Percentiles rank a stretch among this genome's conserved stretches.
Evolutionary conservation across 352 stramenopile genomes (phyloP).

Genomic region (Phytophthora citricola): DNA sequence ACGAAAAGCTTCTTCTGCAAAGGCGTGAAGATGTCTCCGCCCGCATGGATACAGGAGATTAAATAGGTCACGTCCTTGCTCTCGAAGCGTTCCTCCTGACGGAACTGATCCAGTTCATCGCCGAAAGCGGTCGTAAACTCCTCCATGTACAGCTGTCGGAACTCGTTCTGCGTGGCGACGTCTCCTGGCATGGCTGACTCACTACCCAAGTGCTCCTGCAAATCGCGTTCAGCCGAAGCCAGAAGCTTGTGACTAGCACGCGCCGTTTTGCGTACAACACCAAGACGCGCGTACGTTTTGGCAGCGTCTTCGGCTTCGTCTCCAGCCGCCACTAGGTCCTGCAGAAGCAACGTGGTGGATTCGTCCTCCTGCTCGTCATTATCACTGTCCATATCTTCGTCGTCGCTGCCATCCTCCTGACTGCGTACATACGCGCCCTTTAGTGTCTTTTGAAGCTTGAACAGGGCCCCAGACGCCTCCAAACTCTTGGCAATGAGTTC

Average conservation of each 20-base stretch:
- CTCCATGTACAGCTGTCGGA: constrained; percentile 85
- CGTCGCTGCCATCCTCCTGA: constrained; percentile 33
- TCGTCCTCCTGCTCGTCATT: constrained; percentile 43
- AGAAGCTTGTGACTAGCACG: constrained; percentile 65
- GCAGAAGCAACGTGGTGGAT: constrained; percentile 58
- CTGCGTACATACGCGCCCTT: constrained; percentile 31
- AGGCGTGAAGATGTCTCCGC: constrained; percentile 81
- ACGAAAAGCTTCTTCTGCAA: constrained; percentile 88
- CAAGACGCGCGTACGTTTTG: constrained; percentile 57
- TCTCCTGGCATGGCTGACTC: constrained; percentile 14
- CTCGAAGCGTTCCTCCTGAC: constrained; percentile 87
- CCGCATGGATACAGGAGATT: constrained; percentile 87
- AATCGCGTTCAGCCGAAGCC: constrained; percentile 50
- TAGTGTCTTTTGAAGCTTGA: constrained; percentile 55
- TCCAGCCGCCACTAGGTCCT: constrained; percentile 63
- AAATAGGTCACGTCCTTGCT: constrained; percentile 90
- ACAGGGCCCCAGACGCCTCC: constrained; percentile 51
- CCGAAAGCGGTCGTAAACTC: constrained; percentile 86
- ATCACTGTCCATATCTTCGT: constrained; percentile 49
- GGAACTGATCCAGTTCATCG: constrained; percentile 86
- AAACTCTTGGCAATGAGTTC: constrained; percentile 83
- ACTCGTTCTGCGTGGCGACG: constrained; percentile 52
- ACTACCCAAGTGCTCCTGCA: constrained; percentile 35
- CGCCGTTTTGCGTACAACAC: constrained; percentile 56
- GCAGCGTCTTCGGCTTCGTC: constrained; percentile 54